Conservation (phyloP, 2,329 filamentous ascomycete genomes). For the Epichloe gansuensis region DNA sequence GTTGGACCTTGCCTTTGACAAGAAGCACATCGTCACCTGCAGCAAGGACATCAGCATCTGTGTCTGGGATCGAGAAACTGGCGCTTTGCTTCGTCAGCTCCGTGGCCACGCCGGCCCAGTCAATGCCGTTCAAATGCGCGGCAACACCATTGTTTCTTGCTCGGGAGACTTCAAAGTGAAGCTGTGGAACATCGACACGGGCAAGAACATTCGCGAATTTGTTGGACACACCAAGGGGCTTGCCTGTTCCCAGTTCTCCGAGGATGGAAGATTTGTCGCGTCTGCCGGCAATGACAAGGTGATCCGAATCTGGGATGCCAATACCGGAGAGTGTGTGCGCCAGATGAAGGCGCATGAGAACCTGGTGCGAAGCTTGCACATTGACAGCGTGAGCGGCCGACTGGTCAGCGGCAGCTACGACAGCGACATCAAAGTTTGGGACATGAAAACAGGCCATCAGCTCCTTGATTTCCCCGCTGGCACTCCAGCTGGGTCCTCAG, state of each 20-base stretch:
- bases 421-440: constrained; percentile 88
- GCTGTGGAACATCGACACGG: constrained; percentile 88
- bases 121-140: constrained; percentile 90
- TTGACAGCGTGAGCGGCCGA: constrained; percentile 75
- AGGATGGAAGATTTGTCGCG: constrained; percentile 86
- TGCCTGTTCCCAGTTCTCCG: constrained; percentile 90
- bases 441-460: constrained; percentile 67
- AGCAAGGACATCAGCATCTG: constrained; percentile 93
- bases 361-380: constrained; percentile 79
- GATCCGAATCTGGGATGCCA: constrained; percentile 92
- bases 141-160: constrained; percentile 84
- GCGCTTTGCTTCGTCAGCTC: constrained; percentile 63
- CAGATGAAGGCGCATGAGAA: constrained; percentile 74
- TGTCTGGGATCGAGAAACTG: constrained; percentile 81
- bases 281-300: constrained; percentile 92
- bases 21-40: constrained; percentile 88
- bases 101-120: constrained; percentile 83
- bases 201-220: constrained; percentile 83
- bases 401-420: constrained; percentile 92
- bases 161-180: constrained; percentile 89
- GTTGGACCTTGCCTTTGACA: constrained; percentile 85
- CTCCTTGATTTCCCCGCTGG: constrained; percentile 83
- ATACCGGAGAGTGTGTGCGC: constrained; percentile 71
- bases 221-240: constrained; percentile 82
- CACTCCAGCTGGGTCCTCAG: constrained; percentile 94